Evolutionary conservation across 352 stramenopile genomes (phyloP).

Genomic region (Pythium periplocum): DNA sequence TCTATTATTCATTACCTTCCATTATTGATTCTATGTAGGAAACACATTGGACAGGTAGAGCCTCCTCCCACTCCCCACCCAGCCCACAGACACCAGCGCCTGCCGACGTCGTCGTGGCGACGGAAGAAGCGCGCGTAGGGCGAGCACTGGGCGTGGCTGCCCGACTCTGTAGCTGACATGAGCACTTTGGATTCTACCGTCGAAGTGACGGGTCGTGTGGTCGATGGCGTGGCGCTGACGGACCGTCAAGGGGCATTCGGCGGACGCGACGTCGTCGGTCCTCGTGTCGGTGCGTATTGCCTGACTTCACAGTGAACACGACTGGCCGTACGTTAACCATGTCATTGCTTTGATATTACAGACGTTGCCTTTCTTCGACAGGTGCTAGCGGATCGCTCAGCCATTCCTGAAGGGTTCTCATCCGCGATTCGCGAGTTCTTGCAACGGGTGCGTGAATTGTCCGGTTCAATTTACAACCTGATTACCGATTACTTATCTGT

Average conservation of each 20-base stretch:
- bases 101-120: too few species aligned
- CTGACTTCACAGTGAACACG: not conserved
- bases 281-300: not conserved
- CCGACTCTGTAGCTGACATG: too few species aligned
- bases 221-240: not conserved
- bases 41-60: too few species aligned
- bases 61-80: too few species aligned
- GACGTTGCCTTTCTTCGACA: slow-evolving; percentile 21
- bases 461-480: not conserved
- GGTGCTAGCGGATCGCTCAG: slow-evolving; percentile 13
- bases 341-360: slow-evolving; percentile 1
- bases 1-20: too few species aligned
- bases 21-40: too few species aligned
- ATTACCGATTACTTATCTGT: not conserved
- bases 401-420: slow-evolving; percentile 11
- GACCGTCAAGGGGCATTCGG: not conserved
- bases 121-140: too few species aligned
- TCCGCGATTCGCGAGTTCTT: slow-evolving; percentile 17
- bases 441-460: slow-evolving; percentile 3
- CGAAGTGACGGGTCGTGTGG: too few species aligned
- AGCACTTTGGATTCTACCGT: too few species aligned
- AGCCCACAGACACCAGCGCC: too few species aligned
- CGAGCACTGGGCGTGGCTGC: too few species aligned
- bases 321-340: not conserved
- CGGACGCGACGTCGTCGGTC: not conserved